Percentiles rank a stretch among this genome's conserved stretches.
phyloP scores from a whole-genome alignment of 805 yeast species.

The Candida sphagnicola region DNA sequence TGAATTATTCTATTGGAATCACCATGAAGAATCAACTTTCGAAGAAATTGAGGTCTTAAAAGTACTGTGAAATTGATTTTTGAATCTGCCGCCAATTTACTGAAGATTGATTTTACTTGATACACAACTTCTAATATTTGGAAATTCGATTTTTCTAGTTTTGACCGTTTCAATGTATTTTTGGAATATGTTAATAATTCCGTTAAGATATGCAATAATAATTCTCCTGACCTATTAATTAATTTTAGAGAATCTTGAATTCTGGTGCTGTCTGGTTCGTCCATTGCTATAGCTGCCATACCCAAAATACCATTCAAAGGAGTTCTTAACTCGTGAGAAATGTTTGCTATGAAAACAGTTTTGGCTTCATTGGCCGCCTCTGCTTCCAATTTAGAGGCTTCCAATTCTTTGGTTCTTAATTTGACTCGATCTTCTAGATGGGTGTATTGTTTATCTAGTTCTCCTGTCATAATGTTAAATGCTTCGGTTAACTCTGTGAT shows the following conservation, averaged over 20 bases:
- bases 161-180: slow-evolving; percentile 79
- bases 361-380: slow-evolving; percentile 96
- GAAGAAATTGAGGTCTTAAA: slow-evolving; percentile 55
- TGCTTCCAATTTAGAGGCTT: slow-evolving; percentile 82
- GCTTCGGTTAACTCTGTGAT: slow-evolving; percentile 83
- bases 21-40: slow-evolving; percentile 70
- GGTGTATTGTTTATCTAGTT: slow-evolving; percentile 76
- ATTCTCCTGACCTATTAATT: slow-evolving; percentile 88
- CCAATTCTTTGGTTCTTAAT: slow-evolving; percentile 82
- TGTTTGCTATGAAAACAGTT: slow-evolving; percentile 45
- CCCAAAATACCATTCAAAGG: slow-evolving; percentile 96
- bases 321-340: slow-evolving; percentile 71
- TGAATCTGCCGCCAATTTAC: slow-evolving; percentile 74
- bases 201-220: slow-evolving; percentile 81
- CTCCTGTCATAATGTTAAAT: slow-evolving; percentile 88
- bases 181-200: slow-evolving; percentile 90
- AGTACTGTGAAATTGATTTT: slow-evolving; percentile 63
- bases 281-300: slow-evolving; percentile 92
- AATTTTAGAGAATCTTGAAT: slow-evolving; percentile 74
- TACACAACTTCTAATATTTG: slow-evolving; percentile 74
- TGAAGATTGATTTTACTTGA: slow-evolving; percentile 82
- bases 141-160: slow-evolving; percentile 79
- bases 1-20: slow-evolving; percentile 90
- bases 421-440: slow-evolving; percentile 85
- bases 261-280: slow-evolving; percentile 64